Evolutionary conservation across 2,329 filamentous ascomycete genomes (phyloP).

Genomic region (Lachnellula willkommii): DNA sequence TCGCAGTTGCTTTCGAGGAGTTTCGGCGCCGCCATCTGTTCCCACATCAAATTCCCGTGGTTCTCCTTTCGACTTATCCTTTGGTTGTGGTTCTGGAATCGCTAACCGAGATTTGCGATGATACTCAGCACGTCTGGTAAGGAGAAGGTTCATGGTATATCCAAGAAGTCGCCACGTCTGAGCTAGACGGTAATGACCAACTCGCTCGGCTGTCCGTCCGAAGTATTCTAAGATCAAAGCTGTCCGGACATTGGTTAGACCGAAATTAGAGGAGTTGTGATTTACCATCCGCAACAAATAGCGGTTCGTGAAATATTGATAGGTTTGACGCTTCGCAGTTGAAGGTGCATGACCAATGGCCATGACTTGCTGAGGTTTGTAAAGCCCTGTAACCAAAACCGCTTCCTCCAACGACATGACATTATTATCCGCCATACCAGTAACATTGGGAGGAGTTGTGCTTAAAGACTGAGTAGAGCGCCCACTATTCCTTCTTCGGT

Average conservation of each 20-base stretch:
- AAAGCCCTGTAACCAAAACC: slow-evolving; percentile 51
- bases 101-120: slow-evolving; percentile 47
- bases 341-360: slow-evolving; percentile 54
- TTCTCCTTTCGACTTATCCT: slow-evolving; percentile 29
- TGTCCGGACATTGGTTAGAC: slow-evolving; percentile 36
- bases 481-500: slow-evolving; percentile 40
- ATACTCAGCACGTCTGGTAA: slow-evolving; percentile 50
- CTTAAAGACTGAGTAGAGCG: slow-evolving; percentile 43
- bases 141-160: slow-evolving; percentile 50
- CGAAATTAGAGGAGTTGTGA: neutral
- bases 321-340: slow-evolving; percentile 45
- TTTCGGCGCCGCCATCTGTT: slow-evolving; percentile 20
- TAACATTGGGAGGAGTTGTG: slow-evolving; percentile 46
- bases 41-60: slow-evolving; percentile 19
- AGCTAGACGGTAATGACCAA: slow-evolving; percentile 53
- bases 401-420: slow-evolving; percentile 52
- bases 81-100: slow-evolving; percentile 7
- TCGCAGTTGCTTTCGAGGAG: slow-evolving; percentile 20
- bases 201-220: slow-evolving; percentile 51
- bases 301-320: slow-evolving; percentile 50
- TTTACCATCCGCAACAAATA: slow-evolving; percentile 49
- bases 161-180: slow-evolving; percentile 60
- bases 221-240: slow-evolving; percentile 49
- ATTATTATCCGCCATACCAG: slow-evolving; percentile 35
- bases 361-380: slow-evolving; percentile 58